These are phyloP conservation scores for Pelargonium hybrid DNA, from an alignment of 441 rosid species.

Conservation along the genomic window DNA sequence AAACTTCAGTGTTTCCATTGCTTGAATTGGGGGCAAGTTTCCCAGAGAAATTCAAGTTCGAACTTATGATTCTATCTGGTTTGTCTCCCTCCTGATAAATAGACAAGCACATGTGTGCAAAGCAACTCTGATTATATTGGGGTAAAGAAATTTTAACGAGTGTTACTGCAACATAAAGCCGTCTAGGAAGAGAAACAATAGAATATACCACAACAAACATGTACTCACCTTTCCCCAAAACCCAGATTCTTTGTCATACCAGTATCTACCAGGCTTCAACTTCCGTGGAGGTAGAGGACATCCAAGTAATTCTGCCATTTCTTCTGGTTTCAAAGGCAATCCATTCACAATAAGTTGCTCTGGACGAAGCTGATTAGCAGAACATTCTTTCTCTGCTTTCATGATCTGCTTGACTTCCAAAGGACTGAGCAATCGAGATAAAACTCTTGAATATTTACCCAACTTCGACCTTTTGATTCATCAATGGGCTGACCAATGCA, in stretches of 20 bases:
- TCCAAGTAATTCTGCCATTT: constrained; percentile 78
- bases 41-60: constrained; percentile 81
- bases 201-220: constrained; percentile 8
- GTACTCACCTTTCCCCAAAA: constrained; percentile 81
- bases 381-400: constrained; percentile 94
- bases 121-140: background rate
- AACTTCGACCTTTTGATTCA: constrained; percentile 69
- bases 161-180: no score
- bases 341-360: constrained; percentile 92
- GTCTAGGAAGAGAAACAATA: constrained; percentile 3
- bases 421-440: constrained; percentile 79
- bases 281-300: constrained; percentile 72
- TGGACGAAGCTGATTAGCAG: constrained; percentile 92
- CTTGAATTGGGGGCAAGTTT: constrained; percentile 69
- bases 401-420: constrained; percentile 93
- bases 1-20: constrained; percentile 83
- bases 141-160: no score
- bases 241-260: constrained; percentile 99
- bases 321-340: constrained; percentile 68
- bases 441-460: constrained; percentile 70
- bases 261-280: constrained; percentile 88
- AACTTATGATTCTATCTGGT: constrained; percentile 70
- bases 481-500: constrained; percentile 81
- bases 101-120: constrained; percentile 12
- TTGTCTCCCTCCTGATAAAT: constrained; percentile 83